These are phyloP conservation scores for Phytophthora nicotianae DNA, from an alignment of 352 stramenopile genomes.

Conservation along the genomic window DNA sequence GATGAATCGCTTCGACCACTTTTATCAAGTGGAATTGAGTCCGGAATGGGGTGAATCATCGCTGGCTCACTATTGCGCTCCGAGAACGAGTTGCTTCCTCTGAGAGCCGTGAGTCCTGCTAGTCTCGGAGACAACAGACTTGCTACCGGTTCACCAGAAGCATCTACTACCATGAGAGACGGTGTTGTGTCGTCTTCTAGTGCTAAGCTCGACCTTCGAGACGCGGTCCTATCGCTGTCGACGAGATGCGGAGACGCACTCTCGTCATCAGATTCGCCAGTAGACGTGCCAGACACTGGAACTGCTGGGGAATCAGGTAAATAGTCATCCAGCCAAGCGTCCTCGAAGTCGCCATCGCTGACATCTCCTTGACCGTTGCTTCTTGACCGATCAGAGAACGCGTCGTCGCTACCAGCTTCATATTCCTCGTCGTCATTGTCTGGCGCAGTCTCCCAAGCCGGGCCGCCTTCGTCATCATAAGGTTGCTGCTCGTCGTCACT, in stretches of 20 bases:
- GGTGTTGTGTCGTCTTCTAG: constrained; percentile 25
- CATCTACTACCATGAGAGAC: constrained; percentile 29
- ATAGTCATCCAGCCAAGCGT: constrained; percentile 49
- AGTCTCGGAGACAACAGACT: constrained; percentile 28
- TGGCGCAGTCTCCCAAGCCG: constrained; percentile 32
- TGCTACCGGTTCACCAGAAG: constrained; percentile 7
- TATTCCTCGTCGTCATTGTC: constrained; percentile 35
- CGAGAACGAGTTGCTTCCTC: constrained; percentile 8
- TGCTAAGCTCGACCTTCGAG: constrained; percentile 20
- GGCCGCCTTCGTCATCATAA: constrained; percentile 19
- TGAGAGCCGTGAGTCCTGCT: constrained; percentile 22
- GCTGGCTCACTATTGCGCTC: constrained; percentile 18
- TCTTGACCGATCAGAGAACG: constrained; percentile 9
- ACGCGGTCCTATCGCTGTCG: constrained; percentile 9
- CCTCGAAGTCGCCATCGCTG: constrained; percentile 42
- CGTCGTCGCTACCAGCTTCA: constrained; percentile 17
- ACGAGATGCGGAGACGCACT: constrained; percentile 8
- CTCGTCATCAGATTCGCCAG: constrained; percentile 10
- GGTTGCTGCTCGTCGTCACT: constrained; percentile 32
- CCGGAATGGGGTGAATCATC: constrained; percentile 39
- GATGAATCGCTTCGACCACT: constrained; percentile 14
- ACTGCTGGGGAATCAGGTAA: constrained; percentile 15
- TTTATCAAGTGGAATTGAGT: constrained; percentile 18
- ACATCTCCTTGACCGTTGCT: constrained; percentile 20
- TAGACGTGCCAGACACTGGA: constrained; percentile 1